Percentiles rank a stretch among this genome's conserved stretches.
These are phyloP conservation scores for Dispira simplex DNA, from an alignment of 192 early-diverging fungal genomes.

Conservation along the genomic window DNA sequence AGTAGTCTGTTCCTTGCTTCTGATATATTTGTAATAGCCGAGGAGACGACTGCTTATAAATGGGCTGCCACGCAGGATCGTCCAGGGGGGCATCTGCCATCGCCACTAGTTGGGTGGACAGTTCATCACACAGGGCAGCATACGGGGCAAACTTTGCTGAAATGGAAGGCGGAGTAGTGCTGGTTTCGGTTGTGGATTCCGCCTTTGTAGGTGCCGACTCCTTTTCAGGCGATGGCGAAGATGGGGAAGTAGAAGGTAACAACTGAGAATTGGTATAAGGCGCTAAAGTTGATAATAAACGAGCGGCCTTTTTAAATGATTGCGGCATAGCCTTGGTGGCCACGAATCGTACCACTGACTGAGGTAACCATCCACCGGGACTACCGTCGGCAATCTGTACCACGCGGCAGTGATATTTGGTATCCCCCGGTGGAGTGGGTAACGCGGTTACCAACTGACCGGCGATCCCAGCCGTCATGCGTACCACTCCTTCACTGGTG, in stretches of 20 bases:
- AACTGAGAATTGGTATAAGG: constrained; percentile 17
- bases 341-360: constrained; percentile 29
- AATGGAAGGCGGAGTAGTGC: neutral
- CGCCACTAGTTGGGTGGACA: neutral
- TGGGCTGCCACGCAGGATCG: neutral
- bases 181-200: neutral
- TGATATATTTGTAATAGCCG: constrained; percentile 1
- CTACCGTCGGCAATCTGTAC: constrained; percentile 31
- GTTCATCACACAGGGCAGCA: neutral
- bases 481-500: constrained; percentile 20
- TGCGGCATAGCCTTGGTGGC: constrained; percentile 31
- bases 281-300: constrained; percentile 16
- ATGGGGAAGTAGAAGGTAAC: constrained; percentile 1
- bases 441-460: constrained; percentile 24
- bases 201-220: neutral
- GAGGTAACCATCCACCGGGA: constrained; percentile 30
- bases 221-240: neutral
- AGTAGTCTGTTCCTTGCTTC: neutral
- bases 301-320: constrained; percentile 28
- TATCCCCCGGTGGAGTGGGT: constrained; percentile 7
- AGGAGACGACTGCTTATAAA: neutral
- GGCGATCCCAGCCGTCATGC: constrained; percentile 30
- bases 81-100: neutral
- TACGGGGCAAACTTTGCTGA: neutral
- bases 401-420: constrained; percentile 19